phyloP scores from a whole-genome alignment of 2,329 filamentous ascomycete species.

The Diaporthe velutina region DNA sequence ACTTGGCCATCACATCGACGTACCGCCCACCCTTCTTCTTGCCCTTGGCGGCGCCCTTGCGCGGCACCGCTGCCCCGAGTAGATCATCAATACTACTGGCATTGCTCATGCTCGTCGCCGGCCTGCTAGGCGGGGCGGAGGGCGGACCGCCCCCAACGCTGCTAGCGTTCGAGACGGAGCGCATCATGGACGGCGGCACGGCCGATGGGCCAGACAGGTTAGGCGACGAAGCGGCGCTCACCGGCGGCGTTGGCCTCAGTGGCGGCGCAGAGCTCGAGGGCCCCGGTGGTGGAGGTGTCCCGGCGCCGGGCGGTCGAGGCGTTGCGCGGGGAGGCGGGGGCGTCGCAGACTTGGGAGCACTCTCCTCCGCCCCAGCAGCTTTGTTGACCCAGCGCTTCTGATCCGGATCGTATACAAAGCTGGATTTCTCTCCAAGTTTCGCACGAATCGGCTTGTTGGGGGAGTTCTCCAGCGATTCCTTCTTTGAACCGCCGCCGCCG shows the following conservation, averaged over 20 bases:
- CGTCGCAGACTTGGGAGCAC: constrained; percentile 71
- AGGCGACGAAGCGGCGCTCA: constrained; percentile 36
- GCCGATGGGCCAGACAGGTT: constrained; percentile 48
- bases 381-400: constrained; percentile 99
- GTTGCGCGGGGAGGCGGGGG: constrained; percentile 82
- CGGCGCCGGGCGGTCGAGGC: constrained; percentile 63
- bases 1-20: constrained; percentile 94
- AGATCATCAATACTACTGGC: constrained; percentile 97
- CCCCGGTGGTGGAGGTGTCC: constrained; percentile 65
- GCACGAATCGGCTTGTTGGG: constrained; percentile 82
- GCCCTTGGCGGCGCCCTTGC: constrained; percentile 77
- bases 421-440: constrained; percentile 93
- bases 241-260: constrained; percentile 36
- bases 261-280: constrained; percentile 32
- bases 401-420: constrained; percentile 95
- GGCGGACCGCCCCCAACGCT: constrained; percentile 50
- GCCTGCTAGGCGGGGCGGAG: constrained; percentile 74
- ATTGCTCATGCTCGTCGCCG: constrained; percentile 86
- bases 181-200: constrained; percentile 57
- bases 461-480: constrained; percentile 66
- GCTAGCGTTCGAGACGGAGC: constrained; percentile 63
- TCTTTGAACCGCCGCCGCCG: constrained; percentile 73
- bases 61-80: constrained; percentile 78
- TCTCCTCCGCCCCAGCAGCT: constrained; percentile 79
- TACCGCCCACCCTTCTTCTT: constrained; percentile 85